These are phyloP conservation scores for Benincasa hispida DNA, from an alignment of 306 rosid genomes.

Conservation along the genomic window DNA sequence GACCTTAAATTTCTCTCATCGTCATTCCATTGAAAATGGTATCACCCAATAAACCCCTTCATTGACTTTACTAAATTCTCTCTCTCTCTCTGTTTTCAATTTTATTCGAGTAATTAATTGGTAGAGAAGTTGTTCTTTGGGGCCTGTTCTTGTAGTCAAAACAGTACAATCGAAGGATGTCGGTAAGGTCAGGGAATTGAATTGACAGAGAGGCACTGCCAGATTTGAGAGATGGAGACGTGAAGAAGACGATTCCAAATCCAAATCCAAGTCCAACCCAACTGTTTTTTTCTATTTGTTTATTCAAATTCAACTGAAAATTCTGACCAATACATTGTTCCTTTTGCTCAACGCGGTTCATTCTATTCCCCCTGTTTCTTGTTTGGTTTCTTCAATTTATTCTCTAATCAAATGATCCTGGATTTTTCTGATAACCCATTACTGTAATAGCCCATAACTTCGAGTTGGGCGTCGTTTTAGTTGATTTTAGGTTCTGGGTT, in stretches of 20 bases:
- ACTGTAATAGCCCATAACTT: neutral
- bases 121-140: neutral
- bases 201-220: neutral
- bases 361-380: conserved; percentile 7
- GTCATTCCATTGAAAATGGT: neutral
- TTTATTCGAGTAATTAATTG: neutral
- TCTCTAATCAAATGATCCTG: conserved; percentile 14
- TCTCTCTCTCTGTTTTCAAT: neutral
- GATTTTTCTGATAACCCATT: neutral
- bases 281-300: neutral
- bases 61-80: neutral
- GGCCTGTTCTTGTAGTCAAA: neutral
- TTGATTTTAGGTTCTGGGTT: neutral
- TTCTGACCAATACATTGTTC: neutral
- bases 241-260: neutral
- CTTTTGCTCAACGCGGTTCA: neutral
- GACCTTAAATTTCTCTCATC: neutral
- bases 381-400: conserved; percentile 12
- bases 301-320: neutral
- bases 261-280: neutral
- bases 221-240: neutral
- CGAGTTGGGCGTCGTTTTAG: neutral
- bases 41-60: neutral
- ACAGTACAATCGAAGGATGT: neutral
- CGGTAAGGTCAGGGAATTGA: neutral